phyloP scores from a whole-genome alignment of 73 alveolate genomes.

The Paramecium sexaurelia region DNA sequence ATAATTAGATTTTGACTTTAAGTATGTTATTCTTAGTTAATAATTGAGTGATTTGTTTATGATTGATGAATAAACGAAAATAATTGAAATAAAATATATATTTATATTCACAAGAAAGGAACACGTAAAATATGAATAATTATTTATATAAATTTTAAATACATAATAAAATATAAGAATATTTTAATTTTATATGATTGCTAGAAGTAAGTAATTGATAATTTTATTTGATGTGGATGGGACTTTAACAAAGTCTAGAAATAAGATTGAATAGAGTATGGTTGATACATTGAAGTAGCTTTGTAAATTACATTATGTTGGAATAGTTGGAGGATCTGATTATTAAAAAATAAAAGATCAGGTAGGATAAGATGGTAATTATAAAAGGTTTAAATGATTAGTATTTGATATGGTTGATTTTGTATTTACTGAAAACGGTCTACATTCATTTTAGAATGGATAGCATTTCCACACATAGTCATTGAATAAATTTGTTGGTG shows the following conservation, averaged over 20 bases:
- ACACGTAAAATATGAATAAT: neutral
- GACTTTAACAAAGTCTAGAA: slow-evolving; percentile 92
- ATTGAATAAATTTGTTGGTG: slow-evolving; percentile 79
- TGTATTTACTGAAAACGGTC: slow-evolving; percentile 94
- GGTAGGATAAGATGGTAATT: slow-evolving; percentile 75
- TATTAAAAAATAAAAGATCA: slow-evolving; percentile 82
- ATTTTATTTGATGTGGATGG: slow-evolving; percentile 96
- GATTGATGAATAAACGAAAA: too few species aligned
- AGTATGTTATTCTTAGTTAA: too few species aligned
- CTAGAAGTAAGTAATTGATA: slow-evolving; percentile 57
- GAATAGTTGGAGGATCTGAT: slow-evolving; percentile 97
- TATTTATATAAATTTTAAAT: neutral
- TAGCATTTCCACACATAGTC: slow-evolving; percentile 72
- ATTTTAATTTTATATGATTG: slow-evolving; percentile 15
- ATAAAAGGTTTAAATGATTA: neutral
- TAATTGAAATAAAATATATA: too few species aligned
- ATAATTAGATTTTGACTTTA: too few species aligned
- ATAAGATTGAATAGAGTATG: slow-evolving; percentile 83
- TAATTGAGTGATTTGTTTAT: too few species aligned
- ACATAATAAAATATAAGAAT: neutral
- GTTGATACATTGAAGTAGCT: slow-evolving; percentile 76
- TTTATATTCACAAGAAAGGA: too few species aligned
- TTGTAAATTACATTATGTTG: slow-evolving; percentile 78
- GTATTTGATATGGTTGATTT: slow-evolving; percentile 74
- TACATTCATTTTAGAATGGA: slow-evolving; percentile 75